Evolutionary conservation across 2,329 filamentous ascomycete genomes (phyloP).

Genomic region (Eutypa lata): DNA sequence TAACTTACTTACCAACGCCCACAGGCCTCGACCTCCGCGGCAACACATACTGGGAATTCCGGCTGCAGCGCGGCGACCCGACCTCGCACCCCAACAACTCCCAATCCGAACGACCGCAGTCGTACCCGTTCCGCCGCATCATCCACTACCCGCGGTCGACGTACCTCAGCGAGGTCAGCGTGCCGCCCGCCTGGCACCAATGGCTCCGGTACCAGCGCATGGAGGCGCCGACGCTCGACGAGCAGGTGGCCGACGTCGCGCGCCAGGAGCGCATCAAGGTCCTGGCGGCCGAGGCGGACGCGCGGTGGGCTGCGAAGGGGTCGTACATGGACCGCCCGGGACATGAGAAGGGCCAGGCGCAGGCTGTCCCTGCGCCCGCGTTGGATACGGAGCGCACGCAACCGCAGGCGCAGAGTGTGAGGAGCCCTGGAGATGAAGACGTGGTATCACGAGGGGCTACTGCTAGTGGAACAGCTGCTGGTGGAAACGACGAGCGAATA

Average conservation of each 20-base stretch:
- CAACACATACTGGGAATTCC: conserved; percentile 70
- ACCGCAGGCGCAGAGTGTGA: too few relatives aligned
- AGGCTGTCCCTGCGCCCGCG: conserved; percentile 15
- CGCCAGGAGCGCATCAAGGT: conserved; percentile 52
- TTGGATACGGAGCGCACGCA: conserved; percentile 18
- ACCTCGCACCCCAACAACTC: background rate
- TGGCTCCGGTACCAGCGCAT: conserved; percentile 62
- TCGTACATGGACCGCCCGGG: conserved; percentile 28
- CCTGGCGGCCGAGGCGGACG: conserved; percentile 60
- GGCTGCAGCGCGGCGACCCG: conserved; percentile 40
- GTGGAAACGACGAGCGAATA: too few relatives aligned
- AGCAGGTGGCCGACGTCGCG: conserved; percentile 52
- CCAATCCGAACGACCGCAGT: conserved; percentile 15
- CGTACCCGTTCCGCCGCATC: conserved; percentile 56
- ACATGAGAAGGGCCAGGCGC: conserved; percentile 33
- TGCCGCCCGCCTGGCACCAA: conserved; percentile 64
- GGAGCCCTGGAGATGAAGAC: too few relatives aligned
- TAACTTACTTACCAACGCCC: background rate
- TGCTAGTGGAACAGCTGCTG: too few relatives aligned
- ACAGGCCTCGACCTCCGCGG: conserved; percentile 62
- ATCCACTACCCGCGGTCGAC: conserved; percentile 55
- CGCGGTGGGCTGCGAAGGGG: conserved; percentile 60
- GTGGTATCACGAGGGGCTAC: too few relatives aligned
- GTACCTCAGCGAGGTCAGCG: conserved; percentile 53
- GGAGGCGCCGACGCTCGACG: conserved; percentile 51